These are phyloP conservation scores for Mycena rebaudengoi DNA, from an alignment of 768 basidiomycete genomes.

Conservation along the genomic window DNA sequence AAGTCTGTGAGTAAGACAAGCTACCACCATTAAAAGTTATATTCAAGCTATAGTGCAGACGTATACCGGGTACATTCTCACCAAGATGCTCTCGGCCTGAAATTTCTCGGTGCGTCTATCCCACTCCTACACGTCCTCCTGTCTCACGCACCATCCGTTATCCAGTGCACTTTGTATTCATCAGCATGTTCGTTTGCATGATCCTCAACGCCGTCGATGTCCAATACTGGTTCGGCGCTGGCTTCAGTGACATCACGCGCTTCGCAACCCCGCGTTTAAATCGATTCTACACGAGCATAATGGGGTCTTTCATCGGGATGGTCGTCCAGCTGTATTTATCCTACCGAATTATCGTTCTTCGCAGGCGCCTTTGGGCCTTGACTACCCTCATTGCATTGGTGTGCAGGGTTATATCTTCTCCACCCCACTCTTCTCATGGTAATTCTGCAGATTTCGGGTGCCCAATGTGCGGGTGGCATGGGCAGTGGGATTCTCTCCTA, in stretches of 20 bases:
- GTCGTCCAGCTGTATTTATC: constrained; percentile 15
- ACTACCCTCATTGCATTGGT: neutral
- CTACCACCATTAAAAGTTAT: neutral
- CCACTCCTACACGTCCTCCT: neutral
- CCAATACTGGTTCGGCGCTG: constrained; percentile 16
- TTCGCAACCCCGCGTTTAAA: constrained; percentile 11
- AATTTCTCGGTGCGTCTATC: constrained; percentile 11
- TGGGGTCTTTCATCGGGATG: constrained; percentile 16
- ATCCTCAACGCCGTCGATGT: constrained; percentile 6
- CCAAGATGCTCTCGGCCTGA: constrained; percentile 2
- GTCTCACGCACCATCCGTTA: neutral
- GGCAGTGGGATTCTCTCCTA: constrained; percentile 11
- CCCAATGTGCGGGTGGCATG: constrained; percentile 18
- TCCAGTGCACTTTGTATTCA: constrained; percentile 21
- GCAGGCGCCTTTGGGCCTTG: neutral
- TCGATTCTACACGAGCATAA: constrained; percentile 1
- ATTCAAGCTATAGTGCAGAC: neutral
- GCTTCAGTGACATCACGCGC: constrained; percentile 14
- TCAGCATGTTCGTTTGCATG: constrained; percentile 3
- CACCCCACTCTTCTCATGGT: neutral
- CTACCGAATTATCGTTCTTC: neutral
- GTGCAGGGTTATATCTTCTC: neutral
- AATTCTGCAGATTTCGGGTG: neutral
- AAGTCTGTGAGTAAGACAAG: constrained; percentile 7
- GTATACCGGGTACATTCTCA: constrained; percentile 20